phyloP scores from a whole-genome alignment of 2,329 filamentous ascomycete species.

The Pseudonectria buxi region DNA sequence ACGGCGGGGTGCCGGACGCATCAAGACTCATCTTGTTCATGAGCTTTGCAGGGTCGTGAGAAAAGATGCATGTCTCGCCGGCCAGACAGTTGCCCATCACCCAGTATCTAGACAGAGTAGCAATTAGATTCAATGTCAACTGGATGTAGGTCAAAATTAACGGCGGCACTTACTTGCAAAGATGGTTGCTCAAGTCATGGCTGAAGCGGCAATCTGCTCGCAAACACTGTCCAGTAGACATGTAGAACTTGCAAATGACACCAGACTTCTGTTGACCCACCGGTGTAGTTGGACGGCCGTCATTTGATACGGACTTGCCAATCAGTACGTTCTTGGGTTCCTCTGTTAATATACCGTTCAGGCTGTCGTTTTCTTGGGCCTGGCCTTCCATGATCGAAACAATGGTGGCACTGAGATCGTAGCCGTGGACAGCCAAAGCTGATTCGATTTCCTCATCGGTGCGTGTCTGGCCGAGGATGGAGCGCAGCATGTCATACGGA shows the following conservation, averaged over 20 bases:
- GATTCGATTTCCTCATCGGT: constrained; percentile 91
- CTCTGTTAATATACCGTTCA: constrained; percentile 30
- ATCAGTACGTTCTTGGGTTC: constrained; percentile 68
- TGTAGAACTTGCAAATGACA: constrained; percentile 94
- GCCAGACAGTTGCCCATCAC: constrained; percentile 92
- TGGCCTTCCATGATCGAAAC: constrained; percentile 78
- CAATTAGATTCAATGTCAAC: constrained; percentile 3
- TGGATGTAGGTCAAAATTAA: constrained; percentile 1
- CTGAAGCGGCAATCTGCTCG: constrained; percentile 95
- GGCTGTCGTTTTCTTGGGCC: constrained; percentile 30
- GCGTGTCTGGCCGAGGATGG: constrained; percentile 81
- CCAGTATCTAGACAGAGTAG: constrained; percentile 64
- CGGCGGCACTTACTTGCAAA: constrained; percentile 79
- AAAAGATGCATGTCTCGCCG: constrained; percentile 91
- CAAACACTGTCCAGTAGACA: constrained; percentile 91
- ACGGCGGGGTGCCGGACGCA: constrained; percentile 58
- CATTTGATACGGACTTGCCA: constrained; percentile 80
- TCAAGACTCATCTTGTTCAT: constrained; percentile 75
- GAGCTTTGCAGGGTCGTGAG: constrained; percentile 84
- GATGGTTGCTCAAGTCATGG: constrained; percentile 88
- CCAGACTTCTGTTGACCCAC: constrained; percentile 71
- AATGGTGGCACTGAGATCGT: constrained; percentile 89
- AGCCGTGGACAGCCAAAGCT: constrained; percentile 82
- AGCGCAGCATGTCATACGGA: constrained; percentile 94
- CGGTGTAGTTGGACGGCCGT: constrained; percentile 70